Conservation (phyloP, 805 yeast species). For the Brettanomyces sp. region DNA sequence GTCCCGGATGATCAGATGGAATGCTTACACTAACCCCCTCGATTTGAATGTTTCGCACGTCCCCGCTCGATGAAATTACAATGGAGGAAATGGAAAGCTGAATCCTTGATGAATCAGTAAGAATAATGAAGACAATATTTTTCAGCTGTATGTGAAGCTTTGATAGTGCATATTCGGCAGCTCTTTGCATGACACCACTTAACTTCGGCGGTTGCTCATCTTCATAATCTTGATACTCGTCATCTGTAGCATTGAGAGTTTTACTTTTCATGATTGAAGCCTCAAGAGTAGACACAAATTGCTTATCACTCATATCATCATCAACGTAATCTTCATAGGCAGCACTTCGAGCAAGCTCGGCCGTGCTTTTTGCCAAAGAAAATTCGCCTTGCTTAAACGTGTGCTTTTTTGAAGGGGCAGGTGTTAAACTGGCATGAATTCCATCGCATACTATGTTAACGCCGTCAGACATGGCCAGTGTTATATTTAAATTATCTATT, state of each 20-base stretch:
- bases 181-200: constrained; percentile 50
- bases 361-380: constrained; percentile 63
- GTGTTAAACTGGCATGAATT: constrained; percentile 35
- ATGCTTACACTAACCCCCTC: constrained; percentile 32
- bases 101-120: constrained; percentile 35
- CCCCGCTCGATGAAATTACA: constrained; percentile 33
- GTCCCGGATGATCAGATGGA: constrained; percentile 27
- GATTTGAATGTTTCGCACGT: constrained; percentile 32
- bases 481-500: constrained; percentile 43
- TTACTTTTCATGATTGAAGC: constrained; percentile 2
- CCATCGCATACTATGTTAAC: constrained; percentile 52
- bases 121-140: constrained; percentile 37
- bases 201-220: constrained; percentile 17
- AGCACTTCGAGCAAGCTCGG: constrained; percentile 59
- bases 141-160: constrained; percentile 43
- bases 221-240: constrained; percentile 7
- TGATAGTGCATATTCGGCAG: constrained; percentile 59
- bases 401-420: neutral
- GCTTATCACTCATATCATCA: constrained; percentile 17
- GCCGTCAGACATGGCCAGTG: constrained; percentile 63
- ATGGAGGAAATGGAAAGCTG: constrained; percentile 26
- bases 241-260: neutral
- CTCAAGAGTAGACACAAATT: constrained; percentile 8
- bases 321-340: constrained; percentile 33
- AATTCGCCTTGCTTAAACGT: constrained; percentile 22